phyloP scores from a whole-genome alignment of 1,139 yeast species.

The Nematodospora anomalae region DNA sequence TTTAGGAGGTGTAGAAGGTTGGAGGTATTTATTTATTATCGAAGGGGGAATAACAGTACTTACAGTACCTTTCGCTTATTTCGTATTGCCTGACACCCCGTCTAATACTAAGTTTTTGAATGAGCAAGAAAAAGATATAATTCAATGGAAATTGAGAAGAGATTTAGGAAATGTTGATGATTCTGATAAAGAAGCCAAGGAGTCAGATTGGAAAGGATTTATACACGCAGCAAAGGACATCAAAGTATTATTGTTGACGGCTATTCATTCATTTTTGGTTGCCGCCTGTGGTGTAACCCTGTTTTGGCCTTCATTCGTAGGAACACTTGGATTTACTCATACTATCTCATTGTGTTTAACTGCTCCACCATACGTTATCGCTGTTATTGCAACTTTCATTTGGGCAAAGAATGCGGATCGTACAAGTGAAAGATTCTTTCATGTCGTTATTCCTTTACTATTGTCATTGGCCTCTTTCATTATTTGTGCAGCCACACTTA shows the following conservation, averaged over 20 bases:
- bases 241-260: slow-evolving; percentile 49
- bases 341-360: slow-evolving; percentile 55
- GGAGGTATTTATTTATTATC: slow-evolving; percentile 76
- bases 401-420: slow-evolving; percentile 61
- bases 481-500: slow-evolving; percentile 53
- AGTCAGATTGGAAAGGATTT: slow-evolving; percentile 36
- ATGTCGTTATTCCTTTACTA: slow-evolving; percentile 46
- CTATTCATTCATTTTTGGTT: slow-evolving; percentile 48
- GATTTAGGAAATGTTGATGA: slow-evolving; percentile 43
- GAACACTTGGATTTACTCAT: slow-evolving; percentile 50
- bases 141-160: slow-evolving; percentile 43
- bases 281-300: slow-evolving; percentile 62
- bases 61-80: slow-evolving; percentile 55
- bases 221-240: slow-evolving; percentile 41
- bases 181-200: slow-evolving; percentile 36
- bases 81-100: slow-evolving; percentile 73
- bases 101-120: slow-evolving; percentile 49
- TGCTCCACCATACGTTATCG: slow-evolving; percentile 60
- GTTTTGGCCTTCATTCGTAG: slow-evolving; percentile 61
- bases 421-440: slow-evolving; percentile 57
- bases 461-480: slow-evolving; percentile 50
- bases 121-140: slow-evolving; percentile 49
- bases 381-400: slow-evolving; percentile 51
- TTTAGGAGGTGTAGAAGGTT: slow-evolving; percentile 44
- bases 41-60: slow-evolving; percentile 73